phyloP scores from a whole-genome alignment of 2,329 filamentous ascomycete species.

The Ceratocystis variospora region DNA sequence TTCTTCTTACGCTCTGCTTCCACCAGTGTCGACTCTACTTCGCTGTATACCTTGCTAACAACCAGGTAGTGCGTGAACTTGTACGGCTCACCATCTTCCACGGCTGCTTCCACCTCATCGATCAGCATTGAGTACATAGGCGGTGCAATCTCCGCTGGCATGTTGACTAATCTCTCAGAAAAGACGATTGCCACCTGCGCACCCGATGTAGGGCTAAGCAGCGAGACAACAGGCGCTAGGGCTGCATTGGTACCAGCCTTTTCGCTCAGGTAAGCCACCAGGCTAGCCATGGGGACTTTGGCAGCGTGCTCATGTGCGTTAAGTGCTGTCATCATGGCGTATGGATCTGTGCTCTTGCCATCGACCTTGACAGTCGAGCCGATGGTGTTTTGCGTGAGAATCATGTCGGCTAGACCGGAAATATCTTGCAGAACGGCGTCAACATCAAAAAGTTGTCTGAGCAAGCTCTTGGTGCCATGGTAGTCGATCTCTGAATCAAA shows the following conservation, averaged over 20 bases:
- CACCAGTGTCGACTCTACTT: slow-evolving; percentile 70
- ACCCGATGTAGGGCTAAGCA: slow-evolving; percentile 21
- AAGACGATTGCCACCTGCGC: slow-evolving; percentile 69
- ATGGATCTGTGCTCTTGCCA: slow-evolving; percentile 81
- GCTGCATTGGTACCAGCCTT: slow-evolving; percentile 45
- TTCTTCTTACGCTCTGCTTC: slow-evolving; percentile 33
- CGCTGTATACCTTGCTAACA: slow-evolving; percentile 80
- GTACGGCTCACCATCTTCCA: slow-evolving; percentile 85
- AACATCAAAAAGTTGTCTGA: slow-evolving; percentile 84
- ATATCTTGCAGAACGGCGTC: slow-evolving; percentile 78
- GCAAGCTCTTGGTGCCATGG: slow-evolving; percentile 78
- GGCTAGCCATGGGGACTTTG: slow-evolving; percentile 54
- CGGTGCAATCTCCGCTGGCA: slow-evolving; percentile 82
- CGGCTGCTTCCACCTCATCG: slow-evolving; percentile 77
- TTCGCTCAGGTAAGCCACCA: slow-evolving; percentile 56
- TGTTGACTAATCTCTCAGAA: slow-evolving; percentile 91
- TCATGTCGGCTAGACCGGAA: slow-evolving; percentile 70
- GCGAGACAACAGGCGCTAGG: slow-evolving; percentile 29
- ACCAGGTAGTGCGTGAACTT: slow-evolving; percentile 87
- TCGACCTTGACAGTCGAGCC: slow-evolving; percentile 97
- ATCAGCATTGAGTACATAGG: slow-evolving; percentile 90
- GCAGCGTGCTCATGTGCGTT: slow-evolving; percentile 69
- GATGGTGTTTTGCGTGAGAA: slow-evolving; percentile 73
- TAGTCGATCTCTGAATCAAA: slow-evolving; percentile 82
- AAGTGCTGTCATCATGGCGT: slow-evolving; percentile 78